These are phyloP conservation scores for Lichtheimia ramosa DNA, from an alignment of 371 early-diverging fungal genomes.

Conservation along the genomic window DNA sequence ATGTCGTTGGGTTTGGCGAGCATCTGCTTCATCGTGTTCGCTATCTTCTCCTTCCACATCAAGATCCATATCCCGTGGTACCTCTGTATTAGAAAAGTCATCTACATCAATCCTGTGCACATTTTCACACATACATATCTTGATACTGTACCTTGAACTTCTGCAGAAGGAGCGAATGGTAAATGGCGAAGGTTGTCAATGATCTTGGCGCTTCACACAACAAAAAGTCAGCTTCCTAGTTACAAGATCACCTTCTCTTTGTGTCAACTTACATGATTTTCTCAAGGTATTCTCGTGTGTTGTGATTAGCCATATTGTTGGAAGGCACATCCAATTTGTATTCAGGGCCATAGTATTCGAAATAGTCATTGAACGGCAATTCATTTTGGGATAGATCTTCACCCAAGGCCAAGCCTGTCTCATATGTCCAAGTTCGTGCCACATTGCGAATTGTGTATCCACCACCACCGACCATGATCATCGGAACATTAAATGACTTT, in stretches of 20 bases:
- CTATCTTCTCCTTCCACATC: constrained; percentile 52
- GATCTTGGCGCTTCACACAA: constrained; percentile 59
- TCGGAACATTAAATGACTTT: constrained; percentile 85
- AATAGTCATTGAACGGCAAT: constrained; percentile 94
- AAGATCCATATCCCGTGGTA: constrained; percentile 46
- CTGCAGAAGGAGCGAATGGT: constrained; percentile 94
- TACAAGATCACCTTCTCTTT: neutral
- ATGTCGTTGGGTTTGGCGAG: constrained; percentile 33
- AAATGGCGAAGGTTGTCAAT: constrained; percentile 89
- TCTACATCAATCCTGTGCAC: neutral
- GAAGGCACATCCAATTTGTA: constrained; percentile 91
- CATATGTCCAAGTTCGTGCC: constrained; percentile 94
- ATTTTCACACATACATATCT: neutral
- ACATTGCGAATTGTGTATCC: constrained; percentile 98
- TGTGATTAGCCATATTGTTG: constrained; percentile 96
- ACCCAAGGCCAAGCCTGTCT: constrained; percentile 87
- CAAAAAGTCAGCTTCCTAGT: neutral
- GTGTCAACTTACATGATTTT: constrained; percentile 65
- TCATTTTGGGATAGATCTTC: constrained; percentile 55
- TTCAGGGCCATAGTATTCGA: constrained; percentile 94
- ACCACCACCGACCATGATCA: constrained; percentile 96
- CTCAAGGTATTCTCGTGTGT: constrained; percentile 89
- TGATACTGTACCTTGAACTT: constrained; percentile 65
- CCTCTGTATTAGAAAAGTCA: constrained; percentile 17
- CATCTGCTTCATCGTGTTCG: constrained; percentile 45